These are phyloP conservation scores for Thraustochytrium striatum DNA, from an alignment of 352 stramenopile genomes.

Conservation along the genomic window DNA sequence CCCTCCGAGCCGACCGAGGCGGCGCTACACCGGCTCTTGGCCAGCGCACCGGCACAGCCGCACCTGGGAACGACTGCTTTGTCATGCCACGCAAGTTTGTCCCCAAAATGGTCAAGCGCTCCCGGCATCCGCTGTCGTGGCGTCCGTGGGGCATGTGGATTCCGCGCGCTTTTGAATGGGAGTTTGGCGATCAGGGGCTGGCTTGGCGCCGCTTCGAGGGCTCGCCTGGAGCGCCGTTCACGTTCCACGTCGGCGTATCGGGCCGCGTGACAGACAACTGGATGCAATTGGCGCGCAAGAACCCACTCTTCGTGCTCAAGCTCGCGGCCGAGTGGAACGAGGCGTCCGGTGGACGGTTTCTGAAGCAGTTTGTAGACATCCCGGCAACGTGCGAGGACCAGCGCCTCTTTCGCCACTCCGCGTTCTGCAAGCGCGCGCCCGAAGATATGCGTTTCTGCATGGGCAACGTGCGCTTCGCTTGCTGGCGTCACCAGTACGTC, in stretches of 20 bases:
- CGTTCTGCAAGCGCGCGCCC: constrained; percentile 5
- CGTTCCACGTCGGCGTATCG: constrained; percentile 50
- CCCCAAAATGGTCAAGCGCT: background rate
- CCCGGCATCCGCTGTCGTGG: constrained; percentile 35
- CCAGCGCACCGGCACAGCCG: background rate
- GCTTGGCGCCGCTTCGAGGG: constrained; percentile 38
- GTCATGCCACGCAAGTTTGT: constrained; percentile 18
- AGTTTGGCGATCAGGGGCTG: background rate
- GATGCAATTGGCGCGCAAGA: constrained; percentile 30
- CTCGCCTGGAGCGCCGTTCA: background rate
- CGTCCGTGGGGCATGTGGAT: constrained; percentile 47
- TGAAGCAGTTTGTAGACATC: background rate
- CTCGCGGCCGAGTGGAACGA: constrained; percentile 38
- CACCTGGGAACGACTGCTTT: constrained; percentile 51
- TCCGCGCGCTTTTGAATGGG: constrained; percentile 45
- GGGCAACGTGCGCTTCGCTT: constrained; percentile 33
- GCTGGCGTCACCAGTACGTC: constrained; percentile 23
- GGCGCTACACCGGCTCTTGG: background rate
- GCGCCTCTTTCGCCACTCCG: constrained; percentile 29
- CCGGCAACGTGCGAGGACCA: constrained; percentile 23
- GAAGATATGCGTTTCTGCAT: constrained; percentile 18
- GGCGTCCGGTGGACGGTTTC: constrained; percentile 32
- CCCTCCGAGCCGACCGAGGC: background rate
- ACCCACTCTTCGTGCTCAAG: constrained; percentile 31
- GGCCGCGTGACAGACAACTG: constrained; percentile 33